Base-by-base conservation (phyloP, 2,329 filamentous ascomycete species). In the Colletotrichum sp. region DNA sequence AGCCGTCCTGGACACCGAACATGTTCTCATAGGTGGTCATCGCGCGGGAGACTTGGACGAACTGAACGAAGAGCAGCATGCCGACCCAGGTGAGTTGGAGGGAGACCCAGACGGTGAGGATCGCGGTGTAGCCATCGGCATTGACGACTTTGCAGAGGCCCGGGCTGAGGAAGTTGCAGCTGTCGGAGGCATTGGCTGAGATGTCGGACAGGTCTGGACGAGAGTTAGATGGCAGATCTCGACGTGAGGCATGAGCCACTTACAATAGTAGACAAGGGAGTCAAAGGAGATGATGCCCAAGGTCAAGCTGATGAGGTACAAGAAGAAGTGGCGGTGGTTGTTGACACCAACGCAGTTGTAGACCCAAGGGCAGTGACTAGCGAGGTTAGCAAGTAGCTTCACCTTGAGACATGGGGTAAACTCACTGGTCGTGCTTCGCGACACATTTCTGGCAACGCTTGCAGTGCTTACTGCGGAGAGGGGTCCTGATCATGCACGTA, bases 11-110 rank as follows among this genome's bases (percentile, higher is more conserved):
- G 75, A 95, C 89, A 65, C 95, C 93, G 76, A 93, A 92, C 96
- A 99, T 98, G 83, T 96, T 98, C 84, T 99, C 97, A 84, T 94
- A 98, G 0, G 97, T 99, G 2, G 97, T 99, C 87, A 98, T 93
- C 71, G 96, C 97, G 75, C 95, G 92, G 0, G 95, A 94, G 66
- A 99, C 93, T 81, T 99, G 97, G 65, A 98, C 89, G 66, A 98
- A 92, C 82, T 99, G 97, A 7, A 98, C 97, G 76, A 95, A 93
- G 73, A 98, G 89, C 38, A 99, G 92, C 96, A 99, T 98, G n/a
- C 93, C 93, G 4, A 98, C 95, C 97, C 97, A 99, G 24, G 95
- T 93, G 36, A 98, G 89, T 83, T 99, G 97, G 57, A 98, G 86
- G 3, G 90, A 89, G 8, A 90, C 90, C 97, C 97, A 99, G 33